phyloP scores from a whole-genome alignment of 2,329 filamentous ascomycete genomes.

The Phialophora macrospora region DNA sequence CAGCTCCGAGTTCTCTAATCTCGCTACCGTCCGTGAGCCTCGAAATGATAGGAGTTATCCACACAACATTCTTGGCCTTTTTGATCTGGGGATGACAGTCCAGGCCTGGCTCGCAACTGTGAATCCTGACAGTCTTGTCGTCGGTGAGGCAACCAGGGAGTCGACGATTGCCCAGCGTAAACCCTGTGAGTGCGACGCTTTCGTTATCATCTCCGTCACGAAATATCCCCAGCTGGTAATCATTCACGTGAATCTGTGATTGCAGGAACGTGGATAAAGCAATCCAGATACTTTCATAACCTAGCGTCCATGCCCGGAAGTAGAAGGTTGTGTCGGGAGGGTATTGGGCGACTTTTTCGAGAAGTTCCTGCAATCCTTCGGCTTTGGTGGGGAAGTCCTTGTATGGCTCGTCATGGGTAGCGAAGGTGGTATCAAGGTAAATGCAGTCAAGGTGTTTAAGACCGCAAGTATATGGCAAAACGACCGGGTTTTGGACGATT shows the following conservation, averaged over 20 bases:
- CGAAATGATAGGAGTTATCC: conserved; percentile 78
- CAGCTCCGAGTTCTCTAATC: conserved; percentile 74
- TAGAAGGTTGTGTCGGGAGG: conserved; percentile 78
- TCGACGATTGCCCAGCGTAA: conserved; percentile 71
- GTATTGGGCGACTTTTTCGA: conserved; percentile 70
- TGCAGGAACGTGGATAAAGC: conserved; percentile 73
- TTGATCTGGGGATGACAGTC: conserved; percentile 50
- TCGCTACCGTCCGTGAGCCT: conserved; percentile 65
- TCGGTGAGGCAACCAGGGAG: conserved; percentile 74
- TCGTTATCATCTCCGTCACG: conserved; percentile 64
- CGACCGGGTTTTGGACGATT: conserved; percentile 70
- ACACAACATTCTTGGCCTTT: conserved; percentile 64
- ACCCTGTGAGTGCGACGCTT: conserved; percentile 72
- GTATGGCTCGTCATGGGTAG: conserved; percentile 56
- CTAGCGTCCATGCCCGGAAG: conserved; percentile 87
- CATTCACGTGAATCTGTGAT: conserved; percentile 78
- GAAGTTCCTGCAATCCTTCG: conserved; percentile 74
- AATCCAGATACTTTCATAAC: conserved; percentile 91
- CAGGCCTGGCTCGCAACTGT: conserved; percentile 79
- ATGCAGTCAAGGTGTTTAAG: conserved; percentile 74
- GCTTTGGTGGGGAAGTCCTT: conserved; percentile 67
- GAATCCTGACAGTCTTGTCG: conserved; percentile 67
- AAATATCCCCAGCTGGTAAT: conserved; percentile 78
- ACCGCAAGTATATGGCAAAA: conserved; percentile 74
- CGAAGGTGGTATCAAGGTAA: conserved; percentile 88